phyloP scores from a whole-genome alignment of 495 filamentous ascomycete genomes.

The Tuber borchii region DNA sequence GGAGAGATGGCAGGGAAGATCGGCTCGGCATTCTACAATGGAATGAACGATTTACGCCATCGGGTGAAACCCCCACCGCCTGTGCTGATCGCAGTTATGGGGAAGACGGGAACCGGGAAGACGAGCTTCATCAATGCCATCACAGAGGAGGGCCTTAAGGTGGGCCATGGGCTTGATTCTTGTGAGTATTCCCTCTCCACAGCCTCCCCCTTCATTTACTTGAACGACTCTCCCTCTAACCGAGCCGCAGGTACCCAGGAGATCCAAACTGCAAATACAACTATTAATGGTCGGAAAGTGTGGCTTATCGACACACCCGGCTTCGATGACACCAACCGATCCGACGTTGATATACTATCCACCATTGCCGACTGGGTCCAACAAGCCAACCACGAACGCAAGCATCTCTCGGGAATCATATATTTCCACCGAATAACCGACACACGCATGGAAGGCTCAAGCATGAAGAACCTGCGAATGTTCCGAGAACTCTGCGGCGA shows the following conservation, averaged over 20 bases:
- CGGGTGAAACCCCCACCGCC: neutral
- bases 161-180: slow-evolving; percentile 19
- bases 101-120: slow-evolving; percentile 45
- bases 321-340: slow-evolving; percentile 48
- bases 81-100: slow-evolving; percentile 42
- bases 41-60: neutral
- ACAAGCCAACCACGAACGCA: slow-evolving; percentile 23
- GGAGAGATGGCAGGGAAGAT: neutral
- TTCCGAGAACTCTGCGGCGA: slow-evolving; percentile 33
- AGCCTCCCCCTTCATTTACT: neutral
- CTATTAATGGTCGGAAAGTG: slow-evolving; percentile 33
- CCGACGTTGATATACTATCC: slow-evolving; percentile 45
- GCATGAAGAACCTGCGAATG: slow-evolving; percentile 37
- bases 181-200: slow-evolving; percentile 9
- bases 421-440: slow-evolving; percentile 39
- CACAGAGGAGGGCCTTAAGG: slow-evolving; percentile 12
- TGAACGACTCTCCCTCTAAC: neutral
- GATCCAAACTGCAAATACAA: slow-evolving; percentile 14
- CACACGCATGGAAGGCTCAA: slow-evolving; percentile 33
- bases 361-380: slow-evolving; percentile 44
- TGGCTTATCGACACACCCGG: slow-evolving; percentile 51
- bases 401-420: slow-evolving; percentile 40
- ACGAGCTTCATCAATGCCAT: slow-evolving; percentile 42
- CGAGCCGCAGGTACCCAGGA: slow-evolving; percentile 29
- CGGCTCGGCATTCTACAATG: neutral